Evolutionary conservation across 345 rosid genomes (phyloP).

Genomic region (Clarkia xantiana): DNA sequence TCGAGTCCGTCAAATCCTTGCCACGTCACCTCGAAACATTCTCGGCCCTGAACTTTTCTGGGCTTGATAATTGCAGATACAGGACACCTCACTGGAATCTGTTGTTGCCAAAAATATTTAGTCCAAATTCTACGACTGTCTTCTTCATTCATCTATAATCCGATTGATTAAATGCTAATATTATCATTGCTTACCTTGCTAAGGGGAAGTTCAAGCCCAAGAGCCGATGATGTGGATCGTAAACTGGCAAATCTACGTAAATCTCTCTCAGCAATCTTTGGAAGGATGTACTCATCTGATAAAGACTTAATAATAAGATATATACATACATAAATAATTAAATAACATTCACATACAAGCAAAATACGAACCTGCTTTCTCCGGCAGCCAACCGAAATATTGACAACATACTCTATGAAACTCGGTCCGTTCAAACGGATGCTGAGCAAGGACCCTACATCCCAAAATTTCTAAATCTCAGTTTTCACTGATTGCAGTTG

Average conservation of each 20-base stretch:
- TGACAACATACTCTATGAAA: slow-evolving; percentile 46
- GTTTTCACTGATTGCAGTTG: neutral
- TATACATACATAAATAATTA: too few relatives aligned
- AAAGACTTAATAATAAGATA: too few relatives aligned
- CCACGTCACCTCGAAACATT: slow-evolving; percentile 74
- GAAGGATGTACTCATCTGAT: slow-evolving; percentile 79
- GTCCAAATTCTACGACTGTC: neutral
- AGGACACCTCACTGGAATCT: slow-evolving; percentile 71
- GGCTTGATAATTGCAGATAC: slow-evolving; percentile 52
- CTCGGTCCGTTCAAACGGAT: slow-evolving; percentile 38
- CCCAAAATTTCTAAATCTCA: slow-evolving; percentile 1
- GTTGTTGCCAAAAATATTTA: slow-evolving; percentile 8
- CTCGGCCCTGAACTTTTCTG: slow-evolving; percentile 57
- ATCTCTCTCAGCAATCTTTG: slow-evolving; percentile 86
- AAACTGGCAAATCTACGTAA: slow-evolving; percentile 52
- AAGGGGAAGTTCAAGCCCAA: slow-evolving; percentile 36
- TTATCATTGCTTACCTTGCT: slow-evolving; percentile 23
- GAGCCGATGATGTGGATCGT: slow-evolving; percentile 29
- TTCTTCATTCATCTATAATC: too few relatives aligned
- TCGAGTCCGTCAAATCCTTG: slow-evolving; percentile 44
- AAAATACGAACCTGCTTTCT: slow-evolving; percentile 69
- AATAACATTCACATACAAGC: neutral
- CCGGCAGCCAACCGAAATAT: slow-evolving; percentile 78
- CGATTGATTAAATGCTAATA: neutral
- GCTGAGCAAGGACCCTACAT: slow-evolving; percentile 44